Evolutionary conservation across 2,329 filamentous ascomycete species (phyloP), one percentile per base, ranked within the genome.

Genomic region (Verruconis gallopava): DNA sequence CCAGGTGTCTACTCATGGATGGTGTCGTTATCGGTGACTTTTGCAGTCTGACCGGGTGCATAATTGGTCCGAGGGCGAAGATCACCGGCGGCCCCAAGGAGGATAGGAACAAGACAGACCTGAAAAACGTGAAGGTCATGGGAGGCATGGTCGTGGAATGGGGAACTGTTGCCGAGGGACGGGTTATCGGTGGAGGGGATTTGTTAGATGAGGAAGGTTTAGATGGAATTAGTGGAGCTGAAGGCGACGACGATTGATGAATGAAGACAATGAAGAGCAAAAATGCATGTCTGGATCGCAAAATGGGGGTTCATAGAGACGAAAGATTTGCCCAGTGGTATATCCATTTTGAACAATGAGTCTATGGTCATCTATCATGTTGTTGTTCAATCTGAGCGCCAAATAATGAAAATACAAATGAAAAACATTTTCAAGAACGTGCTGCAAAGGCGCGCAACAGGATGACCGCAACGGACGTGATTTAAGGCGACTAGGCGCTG

Each of bases 1-100:
- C 77, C n/a, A 75, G 88, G 49, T 96, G 89, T 60, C 62, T 96
- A 37, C 65, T 96, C 15, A 95, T 96, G 85, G 89, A 96, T 46
- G 85, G 85, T 3, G 88, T 84, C 1, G 78, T 84, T 5, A 72
- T 98, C 11, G 88, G 85, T 12, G 82, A 85, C 52, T 80, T 81
- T 34, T 88, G 81, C 55, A 85, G 85, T 58, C 67, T 96, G 40
- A 91, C 83, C 1, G 83, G 84, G 17, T 95, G 88, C 55, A 83
- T 96, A 21, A 64, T 96, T 32, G 91, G 91, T 3, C 76, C 80
- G 54, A 67, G 85, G 47, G 82, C 80, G 49, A 79, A 81, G 52
- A 76, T 98, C 50, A 88, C 89, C n/a, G 83, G 85, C 37, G 81
- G 79, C 5, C 79, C 72, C 4, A 73, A 56, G 1, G 64, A 59